Base-by-base conservation (phyloP, 2,329 filamentous ascomycete genomes). In the Bipolaris zeicola region DNA sequence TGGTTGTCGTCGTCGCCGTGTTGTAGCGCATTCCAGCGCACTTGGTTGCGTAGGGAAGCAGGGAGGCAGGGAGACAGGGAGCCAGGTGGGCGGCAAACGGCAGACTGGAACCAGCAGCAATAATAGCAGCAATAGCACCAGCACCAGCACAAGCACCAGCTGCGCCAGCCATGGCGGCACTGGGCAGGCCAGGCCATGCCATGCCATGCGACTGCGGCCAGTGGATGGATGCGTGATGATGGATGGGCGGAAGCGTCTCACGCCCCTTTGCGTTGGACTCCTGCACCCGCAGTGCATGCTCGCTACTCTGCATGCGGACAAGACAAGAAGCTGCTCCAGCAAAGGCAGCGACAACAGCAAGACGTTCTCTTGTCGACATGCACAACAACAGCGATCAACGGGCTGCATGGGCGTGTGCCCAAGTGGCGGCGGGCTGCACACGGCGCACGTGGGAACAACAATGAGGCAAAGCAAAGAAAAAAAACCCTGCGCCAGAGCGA, bases 161-260 rank as follows among this genome's bases (percentile, higher is more conserved):
- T 61, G 63, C 57, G 61, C 57, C 61, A 63, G 63, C 41, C 58
- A 62, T 62, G 50, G 61, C 58, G 62, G 60, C 54, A 57, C 64
- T 61, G 55, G 52, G 62, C 42, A 52, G 44, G 20, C 20, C 42
- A 52, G 44, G 20, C 20, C 20, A 20, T 20, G 46, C 34, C 52
- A 26, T 58, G 57, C 55, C 50, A 55, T 44, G 47, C 10, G 24
- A 28, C 22, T 55, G 55, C 56, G 41, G 60, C 56, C 60, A 61
- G 57, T 63, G 50, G 52, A 33, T 52, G 41, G 45, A 59, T 59
- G 52, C 52, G 58, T 55, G 48, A 52, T 52, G 51, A 53, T 53
- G 24, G n/a, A 24, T 22, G 20, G 38, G 34, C 28, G 43, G 28
- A 55, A 55, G 62, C 63, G 62, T 66, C 65, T 66, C 58, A 62